These are phyloP conservation scores for Neurospora sp. DNA, from an alignment of 495 filamentous ascomycete species.

Conservation along the genomic window DNA sequence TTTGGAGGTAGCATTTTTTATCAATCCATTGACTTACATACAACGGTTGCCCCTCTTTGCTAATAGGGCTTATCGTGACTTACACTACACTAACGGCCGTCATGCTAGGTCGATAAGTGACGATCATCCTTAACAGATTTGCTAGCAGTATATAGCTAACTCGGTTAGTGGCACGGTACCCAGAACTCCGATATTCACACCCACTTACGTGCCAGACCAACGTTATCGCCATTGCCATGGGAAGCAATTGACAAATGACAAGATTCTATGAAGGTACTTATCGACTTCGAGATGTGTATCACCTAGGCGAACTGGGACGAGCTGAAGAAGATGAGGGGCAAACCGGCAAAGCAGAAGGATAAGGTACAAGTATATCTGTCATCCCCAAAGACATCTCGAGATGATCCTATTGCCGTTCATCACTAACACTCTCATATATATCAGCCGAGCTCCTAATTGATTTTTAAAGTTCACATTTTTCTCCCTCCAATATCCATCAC, in stretches of 20 bases:
- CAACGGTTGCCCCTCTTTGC: background rate
- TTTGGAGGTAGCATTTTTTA: background rate
- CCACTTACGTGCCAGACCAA: background rate
- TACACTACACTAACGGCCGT: background rate
- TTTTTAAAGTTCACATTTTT: too few species aligned
- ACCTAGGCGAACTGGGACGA: background rate
- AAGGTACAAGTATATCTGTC: background rate
- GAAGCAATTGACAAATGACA: background rate
- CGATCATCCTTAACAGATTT: background rate
- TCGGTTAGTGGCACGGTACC: background rate
- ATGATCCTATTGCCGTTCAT: background rate
- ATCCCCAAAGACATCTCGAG: background rate
- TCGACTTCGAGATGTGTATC: background rate
- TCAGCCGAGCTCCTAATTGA: background rate
- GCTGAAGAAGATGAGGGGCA: background rate
- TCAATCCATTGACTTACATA: background rate
- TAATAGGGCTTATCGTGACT: background rate
- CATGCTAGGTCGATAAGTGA: background rate
- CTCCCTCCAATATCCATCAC: too few species aligned
- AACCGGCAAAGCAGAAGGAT: background rate
- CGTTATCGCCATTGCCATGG: background rate
- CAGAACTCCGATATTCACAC: background rate
- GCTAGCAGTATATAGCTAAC: rapidly evolving
- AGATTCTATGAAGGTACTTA: background rate
- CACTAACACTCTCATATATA: background rate